Evolutionary conservation across 2,329 filamentous ascomycete species (phyloP).

Genomic region (Xylariaceae sp.): DNA sequence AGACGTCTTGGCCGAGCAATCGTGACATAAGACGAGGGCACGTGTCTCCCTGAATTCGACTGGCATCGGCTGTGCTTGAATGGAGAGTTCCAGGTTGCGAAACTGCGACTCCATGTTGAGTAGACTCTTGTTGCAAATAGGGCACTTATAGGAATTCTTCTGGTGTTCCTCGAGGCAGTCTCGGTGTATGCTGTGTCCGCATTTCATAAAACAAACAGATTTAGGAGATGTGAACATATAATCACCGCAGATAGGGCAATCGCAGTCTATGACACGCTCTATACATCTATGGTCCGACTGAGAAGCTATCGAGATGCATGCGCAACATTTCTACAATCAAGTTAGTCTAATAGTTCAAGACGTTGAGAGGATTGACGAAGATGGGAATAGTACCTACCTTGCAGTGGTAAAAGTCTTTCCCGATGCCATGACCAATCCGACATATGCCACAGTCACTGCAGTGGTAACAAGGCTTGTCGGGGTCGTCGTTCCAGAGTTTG

Average conservation of each 20-base stretch:
- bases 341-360: not conserved
- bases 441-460: slow-evolving; percentile 96
- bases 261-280: slow-evolving; percentile 86
- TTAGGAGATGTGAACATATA: slow-evolving; percentile 91
- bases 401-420: slow-evolving; percentile 98
- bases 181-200: slow-evolving; percentile 92
- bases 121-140: slow-evolving; percentile 93
- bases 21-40: slow-evolving; percentile 86
- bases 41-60: slow-evolving; percentile 71
- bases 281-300: slow-evolving; percentile 86
- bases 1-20: slow-evolving; percentile 82
- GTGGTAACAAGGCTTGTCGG: slow-evolving; percentile 88
- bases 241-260: slow-evolving; percentile 94
- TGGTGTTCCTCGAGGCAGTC: slow-evolving; percentile 85
- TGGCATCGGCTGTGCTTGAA: slow-evolving; percentile 88
- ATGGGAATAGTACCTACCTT: slow-evolving; percentile 54
- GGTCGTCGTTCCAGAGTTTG: slow-evolving; percentile 95
- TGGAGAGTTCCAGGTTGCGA: slow-evolving; percentile 80
- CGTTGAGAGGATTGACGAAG: no score
- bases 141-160: slow-evolving; percentile 87
- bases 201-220: slow-evolving; percentile 88
- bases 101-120: slow-evolving; percentile 97
- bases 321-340: slow-evolving; percentile 66
- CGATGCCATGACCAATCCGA: slow-evolving; percentile 79
- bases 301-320: slow-evolving; percentile 87